These are phyloP conservation scores for Xylogone sp. DNA, from an alignment of 2,329 filamentous ascomycete genomes.

Conservation along the genomic window DNA sequence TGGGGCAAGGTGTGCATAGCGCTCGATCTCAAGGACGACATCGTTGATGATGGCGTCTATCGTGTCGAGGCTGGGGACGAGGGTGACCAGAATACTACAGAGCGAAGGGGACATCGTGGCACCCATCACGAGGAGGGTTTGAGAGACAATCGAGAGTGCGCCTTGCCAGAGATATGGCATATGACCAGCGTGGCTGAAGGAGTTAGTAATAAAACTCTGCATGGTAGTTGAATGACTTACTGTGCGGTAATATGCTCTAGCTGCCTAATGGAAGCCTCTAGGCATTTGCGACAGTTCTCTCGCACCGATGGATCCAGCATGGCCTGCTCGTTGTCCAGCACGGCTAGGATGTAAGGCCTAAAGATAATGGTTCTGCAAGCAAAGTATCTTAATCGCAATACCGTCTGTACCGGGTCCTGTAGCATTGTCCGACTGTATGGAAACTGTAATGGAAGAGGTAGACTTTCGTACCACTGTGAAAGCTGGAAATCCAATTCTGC, in stretches of 20 bases:
- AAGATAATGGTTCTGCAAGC: constrained; percentile 86
- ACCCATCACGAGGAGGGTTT: constrained; percentile 79
- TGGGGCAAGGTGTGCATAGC: constrained; percentile 70
- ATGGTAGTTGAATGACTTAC: constrained; percentile 41
- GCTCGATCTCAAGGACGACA: constrained; percentile 71
- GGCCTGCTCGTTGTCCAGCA: constrained; percentile 72
- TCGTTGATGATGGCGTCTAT: constrained; percentile 76
- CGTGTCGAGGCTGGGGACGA: constrained; percentile 53
- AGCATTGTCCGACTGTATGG: constrained; percentile 65
- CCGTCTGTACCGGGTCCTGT: constrained; percentile 73
- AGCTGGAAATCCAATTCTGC: constrained; percentile 79
- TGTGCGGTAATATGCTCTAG: constrained; percentile 75
- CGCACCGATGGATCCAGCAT: constrained; percentile 68
- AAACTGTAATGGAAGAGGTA: constrained; percentile 73
- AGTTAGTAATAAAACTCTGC: constrained; percentile 8
- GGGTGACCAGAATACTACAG: constrained; percentile 55
- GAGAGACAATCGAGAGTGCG: constrained; percentile 76
- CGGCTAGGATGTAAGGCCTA: constrained; percentile 76
- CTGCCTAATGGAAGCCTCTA: constrained; percentile 76
- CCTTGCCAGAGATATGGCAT: constrained; percentile 86
- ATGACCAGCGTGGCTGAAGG: constrained; percentile 68
- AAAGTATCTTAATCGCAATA: constrained; percentile 75
- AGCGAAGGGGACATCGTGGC: constrained; percentile 76
- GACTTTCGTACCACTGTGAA: constrained; percentile 78
- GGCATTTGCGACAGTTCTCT: constrained; percentile 75